Conservation (phyloP, 1,284 basidiomycete species). For the Pterulicium gracile region DNA sequence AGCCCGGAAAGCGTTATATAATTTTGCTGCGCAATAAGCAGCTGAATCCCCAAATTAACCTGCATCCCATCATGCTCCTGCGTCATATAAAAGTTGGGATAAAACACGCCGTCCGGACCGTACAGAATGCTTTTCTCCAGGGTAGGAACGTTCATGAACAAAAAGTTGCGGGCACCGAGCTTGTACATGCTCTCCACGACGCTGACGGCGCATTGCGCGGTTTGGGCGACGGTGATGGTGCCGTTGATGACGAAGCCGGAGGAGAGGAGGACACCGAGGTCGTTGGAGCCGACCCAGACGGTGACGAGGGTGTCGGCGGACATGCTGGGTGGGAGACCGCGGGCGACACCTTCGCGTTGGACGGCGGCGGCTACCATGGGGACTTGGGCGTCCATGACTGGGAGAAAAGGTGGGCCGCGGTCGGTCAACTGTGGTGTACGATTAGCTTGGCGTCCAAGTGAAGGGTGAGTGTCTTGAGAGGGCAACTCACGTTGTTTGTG, state of each 20-base stretch:
- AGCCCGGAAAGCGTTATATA: slow-evolving; percentile 23
- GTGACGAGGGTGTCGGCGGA: slow-evolving; percentile 31
- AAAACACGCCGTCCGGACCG: slow-evolving; percentile 18
- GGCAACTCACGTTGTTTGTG: not conserved
- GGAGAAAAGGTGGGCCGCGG: no score
- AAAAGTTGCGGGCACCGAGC: slow-evolving; percentile 32
- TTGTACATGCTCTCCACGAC: slow-evolving; percentile 28
- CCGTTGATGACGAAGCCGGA: slow-evolving; percentile 24
- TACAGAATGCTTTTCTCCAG: slow-evolving; percentile 9
- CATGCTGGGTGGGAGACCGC: slow-evolving; percentile 15
- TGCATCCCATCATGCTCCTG: slow-evolving; percentile 12
- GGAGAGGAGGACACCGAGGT: slow-evolving; percentile 29
- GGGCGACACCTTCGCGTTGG: slow-evolving; percentile 19
- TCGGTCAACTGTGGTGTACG: no score
- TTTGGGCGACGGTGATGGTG: slow-evolving; percentile 28
- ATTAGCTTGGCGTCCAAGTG: no score
- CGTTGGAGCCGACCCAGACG: slow-evolving; percentile 42
- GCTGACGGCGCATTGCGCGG: slow-evolving; percentile 29
- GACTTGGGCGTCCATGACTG: no score
- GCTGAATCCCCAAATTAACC: not conserved
- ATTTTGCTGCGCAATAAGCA: slow-evolving; percentile 22
- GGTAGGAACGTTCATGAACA: slow-evolving; percentile 31
- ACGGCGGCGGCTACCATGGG: slow-evolving; percentile 27
- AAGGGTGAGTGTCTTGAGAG: no score
- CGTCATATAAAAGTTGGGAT: slow-evolving; percentile 24